Evolutionary conservation across 164 flowering plant species (phyloP).

Genomic region (Nymphaea colorata): DNA sequence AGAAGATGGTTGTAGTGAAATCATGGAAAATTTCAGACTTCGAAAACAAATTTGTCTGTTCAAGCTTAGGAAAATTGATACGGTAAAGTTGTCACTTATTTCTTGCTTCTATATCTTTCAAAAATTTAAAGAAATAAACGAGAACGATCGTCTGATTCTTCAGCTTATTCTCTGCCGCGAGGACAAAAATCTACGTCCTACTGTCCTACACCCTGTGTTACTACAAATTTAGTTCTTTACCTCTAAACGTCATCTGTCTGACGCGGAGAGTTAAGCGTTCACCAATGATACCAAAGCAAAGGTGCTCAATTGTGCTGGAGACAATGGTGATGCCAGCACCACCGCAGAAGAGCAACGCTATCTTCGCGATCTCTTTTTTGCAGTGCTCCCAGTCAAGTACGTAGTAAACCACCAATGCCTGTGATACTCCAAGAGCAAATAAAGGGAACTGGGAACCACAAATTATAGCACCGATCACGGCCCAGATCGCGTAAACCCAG

Average conservation of each 20-base stretch:
- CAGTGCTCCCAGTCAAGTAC: constrained; percentile 84
- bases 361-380: constrained; percentile 50
- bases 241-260: constrained; percentile 76
- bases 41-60: no score
- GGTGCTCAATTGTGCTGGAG: constrained; percentile 56
- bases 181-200: no score
- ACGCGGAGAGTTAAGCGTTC: constrained; percentile 88
- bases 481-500: constrained; percentile 59
- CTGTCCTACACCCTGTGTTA: no score
- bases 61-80: no score
- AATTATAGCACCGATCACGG: constrained; percentile 50
- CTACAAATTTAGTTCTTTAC: constrained; percentile 18
- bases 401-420: constrained; percentile 83
- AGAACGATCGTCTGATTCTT: no score
- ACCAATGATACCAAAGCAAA: constrained; percentile 82
- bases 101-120: no score
- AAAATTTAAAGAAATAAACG: no score
- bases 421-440: constrained; percentile 86
- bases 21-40: no score
- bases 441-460: constrained; percentile 95
- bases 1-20: no score
- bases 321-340: constrained; percentile 58
- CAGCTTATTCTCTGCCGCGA: no score
- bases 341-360: constrained; percentile 53
- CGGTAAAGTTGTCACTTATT: no score